phyloP scores from a whole-genome alignment of 129 eudicot genomes.

The Ambrosia artemisiifolia region DNA sequence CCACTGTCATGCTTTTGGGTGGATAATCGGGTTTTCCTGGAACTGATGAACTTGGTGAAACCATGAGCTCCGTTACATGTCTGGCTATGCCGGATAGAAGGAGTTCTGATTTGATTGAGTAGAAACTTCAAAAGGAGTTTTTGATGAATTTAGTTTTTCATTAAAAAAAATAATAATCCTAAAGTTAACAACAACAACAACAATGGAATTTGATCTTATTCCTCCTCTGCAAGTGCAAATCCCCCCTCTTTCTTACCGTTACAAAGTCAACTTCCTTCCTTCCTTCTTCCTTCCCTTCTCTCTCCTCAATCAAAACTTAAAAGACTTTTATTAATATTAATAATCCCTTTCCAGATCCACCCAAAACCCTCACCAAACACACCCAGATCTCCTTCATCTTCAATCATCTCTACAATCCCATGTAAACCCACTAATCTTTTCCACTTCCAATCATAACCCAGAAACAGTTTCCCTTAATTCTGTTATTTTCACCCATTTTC shows the following conservation, averaged over 20 bases:
- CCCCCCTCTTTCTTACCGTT: slow-evolving; percentile 31
- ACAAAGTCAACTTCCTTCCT: slow-evolving; percentile 18
- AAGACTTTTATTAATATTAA: not conserved
- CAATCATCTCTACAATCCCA: not conserved
- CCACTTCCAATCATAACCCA: slow-evolving; percentile 1
- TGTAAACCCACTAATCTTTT: slow-evolving; percentile 18
- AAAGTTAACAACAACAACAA: too few relatives aligned
- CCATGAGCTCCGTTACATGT: too few relatives aligned
- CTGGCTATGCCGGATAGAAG: too few relatives aligned
- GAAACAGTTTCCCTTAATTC: too few relatives aligned
- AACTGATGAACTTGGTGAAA: too few relatives aligned
- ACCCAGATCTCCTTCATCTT: slow-evolving; percentile 20
- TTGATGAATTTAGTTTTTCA: too few relatives aligned
- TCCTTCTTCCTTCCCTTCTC: slow-evolving; percentile 1
- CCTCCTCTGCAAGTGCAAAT: not conserved
- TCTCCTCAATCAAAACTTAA: not conserved
- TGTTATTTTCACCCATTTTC: not conserved
- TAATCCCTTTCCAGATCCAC: slow-evolving; percentile 21
- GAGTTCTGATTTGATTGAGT: too few relatives aligned
- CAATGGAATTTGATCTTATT: too few relatives aligned
- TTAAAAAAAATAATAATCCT: too few relatives aligned
- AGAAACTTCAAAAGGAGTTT: too few relatives aligned
- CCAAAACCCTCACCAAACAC: slow-evolving; percentile 29
- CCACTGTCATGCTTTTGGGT: too few relatives aligned
- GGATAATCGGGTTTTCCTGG: too few relatives aligned